A percentile compares a stretch with the other conserved stretches of the same genome.
phyloP scores from a whole-genome alignment of 2,329 filamentous ascomycete genomes.

The Orbilia javanica region DNA sequence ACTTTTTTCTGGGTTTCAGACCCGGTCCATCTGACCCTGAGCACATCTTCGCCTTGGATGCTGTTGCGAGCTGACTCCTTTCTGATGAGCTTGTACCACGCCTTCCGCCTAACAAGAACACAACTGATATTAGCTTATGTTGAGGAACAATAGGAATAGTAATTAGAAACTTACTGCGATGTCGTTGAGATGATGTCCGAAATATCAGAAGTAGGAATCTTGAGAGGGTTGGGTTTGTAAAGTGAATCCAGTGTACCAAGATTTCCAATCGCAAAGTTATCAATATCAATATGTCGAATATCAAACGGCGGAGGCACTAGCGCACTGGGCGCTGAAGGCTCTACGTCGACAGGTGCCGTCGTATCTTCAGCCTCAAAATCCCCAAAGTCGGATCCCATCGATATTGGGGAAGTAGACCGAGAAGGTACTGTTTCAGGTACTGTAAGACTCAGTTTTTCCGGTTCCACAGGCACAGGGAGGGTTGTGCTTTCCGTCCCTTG shows the following conservation, averaged over 20 bases:
- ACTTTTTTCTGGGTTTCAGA: constrained; percentile 56
- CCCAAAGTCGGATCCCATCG: constrained; percentile 45
- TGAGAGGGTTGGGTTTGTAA: constrained; percentile 26
- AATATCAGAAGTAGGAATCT: constrained; percentile 31
- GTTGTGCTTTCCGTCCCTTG: constrained; percentile 1
- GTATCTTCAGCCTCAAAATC: constrained; percentile 56
- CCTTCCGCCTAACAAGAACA: constrained; percentile 33
- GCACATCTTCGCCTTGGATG: constrained; percentile 55
- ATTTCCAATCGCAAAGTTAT: constrained; percentile 40
- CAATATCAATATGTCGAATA: constrained; percentile 31
- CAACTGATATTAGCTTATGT: too few relatives aligned
- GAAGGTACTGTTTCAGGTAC: constrained; percentile 27
- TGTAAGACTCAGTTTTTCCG: constrained; percentile 19
- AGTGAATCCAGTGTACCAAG: constrained; percentile 33
- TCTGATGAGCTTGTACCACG: constrained; percentile 53
- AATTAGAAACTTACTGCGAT: constrained; percentile 54
- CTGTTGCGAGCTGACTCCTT: constrained; percentile 54
- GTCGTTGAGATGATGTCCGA: constrained; percentile 49
- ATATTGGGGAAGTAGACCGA: constrained; percentile 37
- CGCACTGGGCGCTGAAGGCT: background rate
- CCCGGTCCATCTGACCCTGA: constrained; percentile 52
- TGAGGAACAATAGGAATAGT: too few relatives aligned
- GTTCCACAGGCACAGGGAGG: constrained; percentile 13
- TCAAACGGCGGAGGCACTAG: constrained; percentile 4
- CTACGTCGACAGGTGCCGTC: constrained; percentile 5